These are phyloP conservation scores for Hemerocallis citrina DNA, from an alignment of 106 monocot species.

Conservation along the genomic window DNA sequence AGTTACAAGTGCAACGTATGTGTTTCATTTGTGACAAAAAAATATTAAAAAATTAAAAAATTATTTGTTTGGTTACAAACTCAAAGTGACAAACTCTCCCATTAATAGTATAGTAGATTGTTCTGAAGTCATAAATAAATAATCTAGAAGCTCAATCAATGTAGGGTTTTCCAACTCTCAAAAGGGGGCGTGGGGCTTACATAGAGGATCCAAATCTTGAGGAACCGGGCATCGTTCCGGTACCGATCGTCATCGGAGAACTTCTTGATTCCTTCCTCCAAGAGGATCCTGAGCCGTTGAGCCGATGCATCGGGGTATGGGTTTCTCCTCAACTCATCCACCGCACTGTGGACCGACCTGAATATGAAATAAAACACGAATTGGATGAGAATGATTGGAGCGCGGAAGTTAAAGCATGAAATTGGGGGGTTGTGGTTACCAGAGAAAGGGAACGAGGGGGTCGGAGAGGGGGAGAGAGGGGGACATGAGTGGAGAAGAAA, in stretches of 20 bases:
- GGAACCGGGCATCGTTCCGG: conserved; percentile 52
- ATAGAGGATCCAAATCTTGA: conserved; percentile 71
- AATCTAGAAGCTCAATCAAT: background rate
- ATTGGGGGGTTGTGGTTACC: conserved; percentile 7
- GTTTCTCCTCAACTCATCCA: conserved; percentile 29
- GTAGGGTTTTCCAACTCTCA: background rate
- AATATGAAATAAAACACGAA: background rate
- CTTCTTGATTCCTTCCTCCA: conserved; percentile 49
- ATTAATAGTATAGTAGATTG: background rate
- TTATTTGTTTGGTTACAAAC: background rate
- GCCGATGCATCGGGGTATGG: background rate
- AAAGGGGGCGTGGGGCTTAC: conserved; percentile 21
- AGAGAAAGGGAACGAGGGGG: conserved; percentile 42
- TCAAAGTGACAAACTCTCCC: background rate
- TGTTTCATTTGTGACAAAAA: no score
- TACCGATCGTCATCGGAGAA: conserved; percentile 42
- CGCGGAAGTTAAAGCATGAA: background rate
- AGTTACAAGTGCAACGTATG: no score
- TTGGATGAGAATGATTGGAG: background rate
- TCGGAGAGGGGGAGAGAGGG: conserved; percentile 12
- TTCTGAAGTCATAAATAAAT: background rate
- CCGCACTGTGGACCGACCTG: conserved; percentile 40
- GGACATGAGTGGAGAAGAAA: background rate
- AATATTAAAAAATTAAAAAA: no score
- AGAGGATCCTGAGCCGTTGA: conserved; percentile 13